A percentile compares a stretch with the other conserved stretches of the same genome.
These are phyloP conservation scores for Diaporthe sp. DNA, from an alignment of 2,329 filamentous ascomycete species.

Conservation along the genomic window DNA sequence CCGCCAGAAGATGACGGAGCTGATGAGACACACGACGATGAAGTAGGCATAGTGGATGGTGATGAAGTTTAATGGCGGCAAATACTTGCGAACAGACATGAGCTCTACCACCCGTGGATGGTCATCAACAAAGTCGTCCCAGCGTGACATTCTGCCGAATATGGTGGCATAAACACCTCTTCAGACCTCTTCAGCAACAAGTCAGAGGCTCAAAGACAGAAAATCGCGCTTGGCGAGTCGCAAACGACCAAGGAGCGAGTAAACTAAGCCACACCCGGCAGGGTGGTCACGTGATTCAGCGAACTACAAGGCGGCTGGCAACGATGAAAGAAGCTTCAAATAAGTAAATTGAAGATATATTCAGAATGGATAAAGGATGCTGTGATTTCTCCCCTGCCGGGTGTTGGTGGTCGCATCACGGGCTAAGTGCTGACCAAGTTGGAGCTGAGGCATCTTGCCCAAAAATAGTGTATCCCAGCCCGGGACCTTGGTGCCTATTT, in stretches of 20 bases:
- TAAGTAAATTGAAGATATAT: too few relatives aligned
- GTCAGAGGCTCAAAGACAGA: neutral
- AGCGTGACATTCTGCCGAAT: conserved; percentile 1
- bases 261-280: neutral
- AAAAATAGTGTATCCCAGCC: neutral
- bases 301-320: fast-evolving
- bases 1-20: conserved; percentile 71
- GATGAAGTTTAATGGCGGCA: conserved; percentile 68
- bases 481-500: neutral
- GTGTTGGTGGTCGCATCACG: neutral
- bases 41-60: conserved; percentile 77
- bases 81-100: neutral
- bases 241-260: neutral
- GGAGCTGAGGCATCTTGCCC: neutral
- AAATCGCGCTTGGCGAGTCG: neutral
- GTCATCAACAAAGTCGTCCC: conserved; percentile 33
- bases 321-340: too few relatives aligned
- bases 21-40: conserved; percentile 62
- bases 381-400: neutral
- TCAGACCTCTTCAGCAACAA: neutral
- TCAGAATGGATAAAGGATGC: too few relatives aligned
- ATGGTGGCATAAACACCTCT: neutral
- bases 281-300: neutral
- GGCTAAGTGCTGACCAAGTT: neutral
- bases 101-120: conserved; percentile 23